Percentiles rank a stretch among this genome's conserved stretches.
These are phyloP conservation scores for Salix suchowensis DNA, from an alignment of 345 rosid species.

Conservation along the genomic window DNA sequence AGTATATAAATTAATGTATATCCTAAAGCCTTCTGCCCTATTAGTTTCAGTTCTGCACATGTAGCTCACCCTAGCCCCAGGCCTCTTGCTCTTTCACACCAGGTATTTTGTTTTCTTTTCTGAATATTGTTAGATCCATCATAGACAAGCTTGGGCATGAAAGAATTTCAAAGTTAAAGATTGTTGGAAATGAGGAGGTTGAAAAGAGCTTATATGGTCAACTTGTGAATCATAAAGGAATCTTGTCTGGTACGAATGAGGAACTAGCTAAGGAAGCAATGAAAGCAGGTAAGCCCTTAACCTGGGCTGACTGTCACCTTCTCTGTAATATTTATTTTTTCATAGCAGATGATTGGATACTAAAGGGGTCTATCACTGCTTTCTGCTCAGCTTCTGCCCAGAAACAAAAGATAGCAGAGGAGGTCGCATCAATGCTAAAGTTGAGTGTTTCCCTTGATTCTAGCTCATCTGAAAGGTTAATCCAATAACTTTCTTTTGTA, in stretches of 20 bases:
- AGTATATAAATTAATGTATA: neutral
- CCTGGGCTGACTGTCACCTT: constrained; percentile 2
- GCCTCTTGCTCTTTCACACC: no score
- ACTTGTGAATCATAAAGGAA: constrained; percentile 57
- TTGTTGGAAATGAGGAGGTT: constrained; percentile 62
- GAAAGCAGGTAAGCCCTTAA: constrained; percentile 55
- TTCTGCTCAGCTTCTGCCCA: constrained; percentile 64
- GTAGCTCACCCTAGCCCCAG: neutral
- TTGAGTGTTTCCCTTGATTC: constrained; percentile 75
- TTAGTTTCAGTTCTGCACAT: constrained; percentile 6
- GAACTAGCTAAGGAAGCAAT: constrained; percentile 70
- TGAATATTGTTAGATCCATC: constrained; percentile 47
- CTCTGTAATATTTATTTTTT: constrained; percentile 9
- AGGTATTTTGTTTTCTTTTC: neutral
- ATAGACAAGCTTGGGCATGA: constrained; percentile 74
- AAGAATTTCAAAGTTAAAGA: constrained; percentile 53
- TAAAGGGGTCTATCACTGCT: constrained; percentile 24
- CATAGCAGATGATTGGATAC: constrained; percentile 11
- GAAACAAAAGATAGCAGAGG: constrained; percentile 82
- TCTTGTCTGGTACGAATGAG: constrained; percentile 62
- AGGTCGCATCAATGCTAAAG: constrained; percentile 84
- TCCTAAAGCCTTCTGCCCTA: neutral
- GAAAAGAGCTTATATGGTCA: constrained; percentile 76
- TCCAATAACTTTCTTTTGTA: neutral
- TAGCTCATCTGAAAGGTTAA: constrained; percentile 72